These are phyloP conservation scores for Xylariales sp. DNA, from an alignment of 2,329 filamentous ascomycete genomes.

Conservation along the genomic window DNA sequence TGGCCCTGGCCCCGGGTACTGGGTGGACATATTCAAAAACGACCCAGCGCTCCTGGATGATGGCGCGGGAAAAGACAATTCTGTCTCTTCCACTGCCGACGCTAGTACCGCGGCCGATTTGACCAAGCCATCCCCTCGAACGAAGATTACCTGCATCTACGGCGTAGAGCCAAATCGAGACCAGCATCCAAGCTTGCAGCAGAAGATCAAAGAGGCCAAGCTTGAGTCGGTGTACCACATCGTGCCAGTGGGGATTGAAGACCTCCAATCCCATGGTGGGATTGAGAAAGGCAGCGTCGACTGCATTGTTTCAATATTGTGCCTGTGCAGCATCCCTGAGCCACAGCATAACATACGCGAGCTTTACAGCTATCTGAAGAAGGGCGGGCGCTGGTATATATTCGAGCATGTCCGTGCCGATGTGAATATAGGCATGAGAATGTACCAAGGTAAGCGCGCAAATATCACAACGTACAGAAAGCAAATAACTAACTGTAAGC, in stretches of 20 bases:
- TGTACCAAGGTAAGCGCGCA: constrained; percentile 46
- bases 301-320: constrained; percentile 57
- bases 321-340: constrained; percentile 60
- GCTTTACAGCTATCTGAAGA: constrained; percentile 54
- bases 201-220: constrained; percentile 44
- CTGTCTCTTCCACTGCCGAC: background rate
- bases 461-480: background rate
- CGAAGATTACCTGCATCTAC: constrained; percentile 43
- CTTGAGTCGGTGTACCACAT: constrained; percentile 56
- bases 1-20: constrained; percentile 57
- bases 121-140: constrained; percentile 8
- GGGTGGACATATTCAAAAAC: constrained; percentile 47
- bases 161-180: constrained; percentile 60
- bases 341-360: constrained; percentile 50
- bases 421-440: constrained; percentile 31
- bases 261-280: constrained; percentile 39
- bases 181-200: constrained; percentile 43
- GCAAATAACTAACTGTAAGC: background rate
- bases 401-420: constrained; percentile 54
- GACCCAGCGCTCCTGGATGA: background rate
- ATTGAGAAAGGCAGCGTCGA: constrained; percentile 50
- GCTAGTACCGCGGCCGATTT: background rate
- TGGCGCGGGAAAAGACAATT: background rate
- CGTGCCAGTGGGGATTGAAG: constrained; percentile 59
- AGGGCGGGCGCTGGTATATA: constrained; percentile 58